Conservation (phyloP, 2,329 filamentous ascomycete species). For the Exserohilum turcica region DNA sequence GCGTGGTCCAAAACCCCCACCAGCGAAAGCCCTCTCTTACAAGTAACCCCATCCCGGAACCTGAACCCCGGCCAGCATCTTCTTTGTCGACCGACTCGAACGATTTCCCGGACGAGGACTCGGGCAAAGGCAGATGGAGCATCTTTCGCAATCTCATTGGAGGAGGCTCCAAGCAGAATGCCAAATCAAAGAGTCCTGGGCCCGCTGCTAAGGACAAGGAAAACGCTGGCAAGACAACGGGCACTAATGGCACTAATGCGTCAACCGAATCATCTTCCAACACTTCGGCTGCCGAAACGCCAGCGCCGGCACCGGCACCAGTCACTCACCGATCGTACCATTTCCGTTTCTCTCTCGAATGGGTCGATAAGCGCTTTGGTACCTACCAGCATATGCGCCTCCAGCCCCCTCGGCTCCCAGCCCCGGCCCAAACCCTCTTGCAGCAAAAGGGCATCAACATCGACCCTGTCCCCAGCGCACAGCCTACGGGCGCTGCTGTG, state of each 20-base stretch:
- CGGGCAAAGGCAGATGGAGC: constrained; percentile 64
- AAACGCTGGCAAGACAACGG: constrained; percentile 20
- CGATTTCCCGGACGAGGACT: constrained; percentile 43
- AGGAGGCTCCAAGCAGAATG: constrained; percentile 50
- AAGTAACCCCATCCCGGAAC: constrained; percentile 27
- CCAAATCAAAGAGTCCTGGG: constrained; percentile 49
- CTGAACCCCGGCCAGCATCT: constrained; percentile 37
- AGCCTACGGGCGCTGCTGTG: constrained; percentile 46
- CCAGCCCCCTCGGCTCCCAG: constrained; percentile 70
- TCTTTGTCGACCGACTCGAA: constrained; percentile 37
- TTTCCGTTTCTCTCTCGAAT: constrained; percentile 77
- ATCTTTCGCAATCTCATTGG: constrained; percentile 68
- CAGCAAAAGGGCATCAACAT: constrained; percentile 47
- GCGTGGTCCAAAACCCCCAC: constrained; percentile 54
- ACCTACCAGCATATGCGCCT: constrained; percentile 67
- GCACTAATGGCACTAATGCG: constrained; percentile 11
- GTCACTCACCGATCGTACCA: constrained; percentile 64
- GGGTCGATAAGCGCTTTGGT: constrained; percentile 62
- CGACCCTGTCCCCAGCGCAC: constrained; percentile 28
- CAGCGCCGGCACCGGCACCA: constrained; percentile 50
- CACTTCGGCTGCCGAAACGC: constrained; percentile 8
- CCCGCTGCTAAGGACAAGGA: constrained; percentile 32
- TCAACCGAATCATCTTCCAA: constrained; percentile 8
- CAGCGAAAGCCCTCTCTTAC: constrained; percentile 40
- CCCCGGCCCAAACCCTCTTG: constrained; percentile 70